These are phyloP conservation scores for Elongisporangium senticosum DNA, from an alignment of 352 stramenopile species.

Conservation along the genomic window DNA sequence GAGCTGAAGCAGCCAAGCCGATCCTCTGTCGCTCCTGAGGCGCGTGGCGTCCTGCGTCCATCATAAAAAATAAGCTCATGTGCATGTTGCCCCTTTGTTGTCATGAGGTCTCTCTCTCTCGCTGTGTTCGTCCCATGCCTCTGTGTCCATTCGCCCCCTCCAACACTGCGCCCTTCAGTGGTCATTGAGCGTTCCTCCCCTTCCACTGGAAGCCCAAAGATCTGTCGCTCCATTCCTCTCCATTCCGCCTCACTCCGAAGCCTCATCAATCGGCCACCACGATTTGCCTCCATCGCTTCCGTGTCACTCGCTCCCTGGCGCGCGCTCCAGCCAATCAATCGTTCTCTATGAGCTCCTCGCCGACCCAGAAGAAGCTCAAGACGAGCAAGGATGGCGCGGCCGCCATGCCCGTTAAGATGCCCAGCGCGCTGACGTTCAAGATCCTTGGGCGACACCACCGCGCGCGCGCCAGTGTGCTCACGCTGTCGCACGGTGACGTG, in stretches of 20 bases:
- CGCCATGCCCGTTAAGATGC: constrained; percentile 28
- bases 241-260: too few relatives aligned
- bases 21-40: neutral
- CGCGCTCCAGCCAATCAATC: constrained; percentile 4
- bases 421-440: constrained; percentile 39
- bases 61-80: constrained; percentile 1
- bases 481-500: constrained; percentile 82
- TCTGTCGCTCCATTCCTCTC: too few relatives aligned
- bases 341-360: constrained; percentile 8
- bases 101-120: neutral
- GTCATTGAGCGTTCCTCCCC: neutral
- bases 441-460: constrained; percentile 41
- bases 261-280: neutral
- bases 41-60: neutral
- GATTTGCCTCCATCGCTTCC: neutral
- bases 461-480: constrained; percentile 68
- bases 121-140: neutral
- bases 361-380: constrained; percentile 13
- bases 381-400: constrained; percentile 1
- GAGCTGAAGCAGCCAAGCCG: neutral
- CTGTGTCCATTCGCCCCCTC: neutral
- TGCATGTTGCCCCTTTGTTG: neutral
- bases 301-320: neutral
- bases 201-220: neutral
- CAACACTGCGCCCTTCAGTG: too few relatives aligned